Evolutionary conservation across 2,329 filamentous ascomycete species (phyloP), one percentile per base, ranked within the genome.

Genomic region (Leptographium lundbergii): DNA sequence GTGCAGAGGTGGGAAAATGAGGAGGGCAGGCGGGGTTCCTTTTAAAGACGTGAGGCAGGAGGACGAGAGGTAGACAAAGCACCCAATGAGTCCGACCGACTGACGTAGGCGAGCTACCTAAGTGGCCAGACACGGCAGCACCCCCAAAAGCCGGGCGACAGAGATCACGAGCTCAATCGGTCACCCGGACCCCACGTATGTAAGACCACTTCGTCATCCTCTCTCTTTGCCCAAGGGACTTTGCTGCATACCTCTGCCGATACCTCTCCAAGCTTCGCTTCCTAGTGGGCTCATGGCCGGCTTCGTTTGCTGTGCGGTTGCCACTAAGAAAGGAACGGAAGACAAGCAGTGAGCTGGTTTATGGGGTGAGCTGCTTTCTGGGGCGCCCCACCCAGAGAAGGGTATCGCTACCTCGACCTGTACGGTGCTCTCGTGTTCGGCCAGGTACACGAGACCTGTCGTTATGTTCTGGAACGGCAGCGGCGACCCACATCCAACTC

Each of bases 111-210:
- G 10, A 39, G 36, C 36, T 39, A 25, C 50, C 27, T 19, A 3
- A 34, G 39, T 22, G n/a, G 34, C 3, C 34, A 42, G n/a, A 54
- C 22, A 42, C 17, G 27, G 22, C n/a, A 29, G 11, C 32, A 29
- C 34, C 52, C 52, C 29, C 22, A 19, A 39, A 25, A 11, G 11
- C 13, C 6, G 48, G 42, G n/a, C 17, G 42, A 45, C 14, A n/a
- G 17, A 17, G 50, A 45, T 32, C 51, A 54, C 45, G 48, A 57
- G 54, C 52, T 42, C 45, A 19, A 22, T 34, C 34, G 29, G 42
- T n/a, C 50, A 50, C 52, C 32, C 53, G 24, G 45, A 24, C 57
- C 56, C 59, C 59, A 61, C 59, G 52, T 61, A 42, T 55, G 56
- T 61, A 42, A 57, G 56, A 45, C 56, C 59, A 60, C 50, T 58